A percentile compares a stretch with the other conserved stretches of the same genome.
Conservation (phyloP, 371 early-diverging fungal species). For the Sporodiniella umbellata region DNA sequence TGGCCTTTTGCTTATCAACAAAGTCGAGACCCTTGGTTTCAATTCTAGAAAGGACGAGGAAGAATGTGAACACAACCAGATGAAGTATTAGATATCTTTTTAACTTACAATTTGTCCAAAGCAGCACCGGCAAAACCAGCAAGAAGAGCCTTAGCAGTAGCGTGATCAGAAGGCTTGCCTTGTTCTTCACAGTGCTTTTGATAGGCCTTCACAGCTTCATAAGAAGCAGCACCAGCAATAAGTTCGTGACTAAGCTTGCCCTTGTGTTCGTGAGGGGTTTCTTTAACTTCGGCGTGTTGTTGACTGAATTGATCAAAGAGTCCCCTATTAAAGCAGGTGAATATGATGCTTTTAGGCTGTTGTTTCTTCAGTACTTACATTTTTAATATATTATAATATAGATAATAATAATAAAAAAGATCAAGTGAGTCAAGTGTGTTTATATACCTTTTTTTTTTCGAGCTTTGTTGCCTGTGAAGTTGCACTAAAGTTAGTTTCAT, state of each 20-base stretch:
- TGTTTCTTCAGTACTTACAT: background rate
- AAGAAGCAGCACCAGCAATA: slow-evolving; percentile 53
- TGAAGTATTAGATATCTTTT: too few relatives aligned
- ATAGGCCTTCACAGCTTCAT: slow-evolving; percentile 46
- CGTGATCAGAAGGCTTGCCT: slow-evolving; percentile 46
- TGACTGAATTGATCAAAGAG: slow-evolving; percentile 31
- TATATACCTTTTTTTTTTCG: background rate
- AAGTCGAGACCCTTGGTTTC: slow-evolving; percentile 52
- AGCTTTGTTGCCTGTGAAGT: background rate
- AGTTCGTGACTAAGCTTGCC: slow-evolving; percentile 47
- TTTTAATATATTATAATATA: background rate
- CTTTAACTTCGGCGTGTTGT: slow-evolving; percentile 24
- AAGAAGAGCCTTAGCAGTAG: slow-evolving; percentile 47
- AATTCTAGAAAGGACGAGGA: slow-evolving; percentile 11
- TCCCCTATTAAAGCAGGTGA: slow-evolving; percentile 24
- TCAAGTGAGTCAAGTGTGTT: background rate
- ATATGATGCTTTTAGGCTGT: too few relatives aligned
- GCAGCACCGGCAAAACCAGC: slow-evolving; percentile 52
- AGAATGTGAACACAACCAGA: background rate
- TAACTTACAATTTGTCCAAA: slow-evolving; percentile 36
- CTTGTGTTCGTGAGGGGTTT: slow-evolving; percentile 30
- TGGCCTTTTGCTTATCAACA: slow-evolving; percentile 43
- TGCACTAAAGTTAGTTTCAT: background rate
- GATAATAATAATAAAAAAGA: background rate
- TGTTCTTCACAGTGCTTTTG: slow-evolving; percentile 42